Evolutionary conservation across 257 asterid genomes (phyloP), one percentile per base, ranked within the genome.

Genomic region (Penstemon newberryi): DNA sequence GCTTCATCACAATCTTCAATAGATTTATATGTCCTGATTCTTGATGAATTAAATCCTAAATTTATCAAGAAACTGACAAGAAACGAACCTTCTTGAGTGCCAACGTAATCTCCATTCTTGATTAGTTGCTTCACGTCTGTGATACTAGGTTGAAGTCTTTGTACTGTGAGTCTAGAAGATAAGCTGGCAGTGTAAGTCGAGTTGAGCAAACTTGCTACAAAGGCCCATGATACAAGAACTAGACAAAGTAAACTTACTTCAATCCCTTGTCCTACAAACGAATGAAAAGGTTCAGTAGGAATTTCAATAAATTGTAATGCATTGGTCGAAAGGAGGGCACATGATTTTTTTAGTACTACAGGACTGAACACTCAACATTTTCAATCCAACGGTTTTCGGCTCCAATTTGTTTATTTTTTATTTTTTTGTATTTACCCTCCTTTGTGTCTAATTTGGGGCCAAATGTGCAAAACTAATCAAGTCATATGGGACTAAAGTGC

Each of bases 111-210:
- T 56, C 77, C 73, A 13, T 63, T 66, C 67, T 19, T 79, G 2
- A 69, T 82, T 4, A 85, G 86, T 41, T 80, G 63, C 7, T 47
- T 46, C 60, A 77, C 77, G 41, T 83, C 72, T 3, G 78, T 77
- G 2, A 77, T 53, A 18, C 73, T 56, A 12, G 83, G 84, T 61
- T 43, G 78, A 60, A 83, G 85, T 53, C 72, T 69, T n/a, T 41
- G 70, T 44, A 69, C 69, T 7, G 87, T 83, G 51, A 85, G 78
- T 65, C 75, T 81, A 7, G 91, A 79, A 3, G 87, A 74, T 60
- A 85, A 70, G 62, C 75, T 85, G 49, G 88, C 87, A 3, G 79
- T 83, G 61, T 85, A 85, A 25, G 88, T 83, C n/a, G 88, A 83
- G 74, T 52, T 81, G 25, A 85, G 59, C 57, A 83, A 71, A 19